A percentile compares a stretch with the other conserved stretches of the same genome.
Conservation (phyloP, 306 rosid genomes). For the Boehmeria nivea region DNA sequence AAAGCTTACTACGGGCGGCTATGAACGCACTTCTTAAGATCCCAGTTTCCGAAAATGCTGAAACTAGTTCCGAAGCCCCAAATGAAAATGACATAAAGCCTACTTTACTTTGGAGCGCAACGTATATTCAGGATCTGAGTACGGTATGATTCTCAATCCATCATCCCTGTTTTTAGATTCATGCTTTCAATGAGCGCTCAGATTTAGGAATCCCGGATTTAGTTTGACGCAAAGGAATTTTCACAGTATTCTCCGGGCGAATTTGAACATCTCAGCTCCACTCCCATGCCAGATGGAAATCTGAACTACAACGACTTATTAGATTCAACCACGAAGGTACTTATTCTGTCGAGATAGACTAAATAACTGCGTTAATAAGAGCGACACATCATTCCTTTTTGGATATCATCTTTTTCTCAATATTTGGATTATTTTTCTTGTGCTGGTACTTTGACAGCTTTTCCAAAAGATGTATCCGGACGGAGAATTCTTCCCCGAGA, state of each 20-base stretch:
- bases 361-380: no score
- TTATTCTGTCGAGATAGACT: no score
- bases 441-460: slow-evolving; percentile 18
- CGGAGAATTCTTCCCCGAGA: slow-evolving; percentile 35
- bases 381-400: no score
- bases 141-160: slow-evolving; percentile 39
- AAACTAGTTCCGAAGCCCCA: slow-evolving; percentile 37
- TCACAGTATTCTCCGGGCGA: slow-evolving; percentile 41
- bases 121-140: slow-evolving; percentile 66
- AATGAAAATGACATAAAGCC: slow-evolving; percentile 48
- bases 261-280: slow-evolving; percentile 45
- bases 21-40: slow-evolving; percentile 48
- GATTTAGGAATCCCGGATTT: no score
- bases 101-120: slow-evolving; percentile 63
- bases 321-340: slow-evolving; percentile 52
- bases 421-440: neutral
- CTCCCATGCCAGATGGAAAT: slow-evolving; percentile 77
- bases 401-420: neutral
- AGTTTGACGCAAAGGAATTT: neutral
- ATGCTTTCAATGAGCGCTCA: slow-evolving; percentile 3
- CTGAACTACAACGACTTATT: slow-evolving; percentile 54
- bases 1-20: slow-evolving; percentile 53
- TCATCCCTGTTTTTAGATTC: neutral
- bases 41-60: slow-evolving; percentile 44
- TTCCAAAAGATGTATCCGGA: slow-evolving; percentile 37